These are phyloP conservation scores for Nemania sp. DNA, from an alignment of 2,329 filamentous ascomycete species.

Conservation along the genomic window DNA sequence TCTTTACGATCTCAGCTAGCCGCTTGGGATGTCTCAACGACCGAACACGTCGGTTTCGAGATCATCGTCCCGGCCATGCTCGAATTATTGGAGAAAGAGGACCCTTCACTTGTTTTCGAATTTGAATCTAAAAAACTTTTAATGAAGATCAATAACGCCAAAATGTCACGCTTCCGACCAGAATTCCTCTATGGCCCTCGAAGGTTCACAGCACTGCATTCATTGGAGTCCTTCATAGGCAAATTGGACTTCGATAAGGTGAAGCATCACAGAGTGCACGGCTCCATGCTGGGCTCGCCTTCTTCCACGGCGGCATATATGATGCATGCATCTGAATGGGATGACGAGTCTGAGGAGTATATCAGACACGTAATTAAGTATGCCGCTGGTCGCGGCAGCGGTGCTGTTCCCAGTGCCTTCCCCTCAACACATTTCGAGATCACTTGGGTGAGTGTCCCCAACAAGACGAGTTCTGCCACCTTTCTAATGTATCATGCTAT, in stretches of 20 bases:
- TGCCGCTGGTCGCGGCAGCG: constrained; percentile 21
- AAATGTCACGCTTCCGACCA: constrained; percentile 35
- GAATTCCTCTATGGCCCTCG: constrained; percentile 36
- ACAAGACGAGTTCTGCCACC: not conserved
- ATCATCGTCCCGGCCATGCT: constrained; percentile 41
- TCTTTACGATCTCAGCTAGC: constrained; percentile 31
- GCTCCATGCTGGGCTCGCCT: constrained; percentile 44
- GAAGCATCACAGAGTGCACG: constrained; percentile 38
- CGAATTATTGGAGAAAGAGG: constrained; percentile 33
- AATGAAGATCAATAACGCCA: constrained; percentile 32
- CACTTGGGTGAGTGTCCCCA: constrained; percentile 23
- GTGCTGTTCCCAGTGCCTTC: constrained; percentile 30
- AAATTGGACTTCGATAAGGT: constrained; percentile 43
- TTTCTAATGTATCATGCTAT: not conserved
- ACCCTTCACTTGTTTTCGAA: constrained; percentile 29
- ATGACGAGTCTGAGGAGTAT: constrained; percentile 29
- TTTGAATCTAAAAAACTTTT: constrained; percentile 34
- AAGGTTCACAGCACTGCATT: constrained; percentile 41
- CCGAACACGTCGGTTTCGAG: constrained; percentile 42
- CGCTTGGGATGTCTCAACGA: constrained; percentile 36
- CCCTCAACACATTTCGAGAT: constrained; percentile 29
- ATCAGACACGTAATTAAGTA: constrained; percentile 25
- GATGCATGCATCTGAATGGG: constrained; percentile 29
- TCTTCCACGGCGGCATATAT: constrained; percentile 44
- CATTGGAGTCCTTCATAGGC: constrained; percentile 45